Percentiles rank a stretch among this genome's conserved stretches.
phyloP scores from a whole-genome alignment of 768 basidiomycete species.

The Mycena pura region DNA sequence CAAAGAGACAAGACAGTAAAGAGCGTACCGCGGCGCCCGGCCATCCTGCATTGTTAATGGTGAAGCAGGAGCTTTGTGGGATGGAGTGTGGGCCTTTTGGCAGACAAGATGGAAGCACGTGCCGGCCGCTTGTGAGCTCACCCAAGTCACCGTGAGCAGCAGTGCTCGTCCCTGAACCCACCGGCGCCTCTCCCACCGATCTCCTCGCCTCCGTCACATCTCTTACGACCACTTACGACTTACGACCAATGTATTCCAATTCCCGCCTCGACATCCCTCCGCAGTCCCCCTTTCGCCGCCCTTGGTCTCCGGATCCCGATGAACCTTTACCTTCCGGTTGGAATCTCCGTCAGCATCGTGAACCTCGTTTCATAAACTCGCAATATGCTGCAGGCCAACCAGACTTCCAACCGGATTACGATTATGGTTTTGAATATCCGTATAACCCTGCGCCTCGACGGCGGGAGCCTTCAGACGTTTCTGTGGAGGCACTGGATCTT shows the following conservation, averaged over 20 bases:
- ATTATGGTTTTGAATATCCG: slow-evolving; percentile 16
- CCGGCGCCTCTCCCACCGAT: neutral
- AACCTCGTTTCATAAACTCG: slow-evolving; percentile 26
- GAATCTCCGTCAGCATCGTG: slow-evolving; percentile 24
- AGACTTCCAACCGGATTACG: slow-evolving; percentile 28
- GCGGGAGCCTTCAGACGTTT: slow-evolving; percentile 65
- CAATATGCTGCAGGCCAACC: slow-evolving; percentile 28
- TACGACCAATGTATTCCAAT: slow-evolving; percentile 47
- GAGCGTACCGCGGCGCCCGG: slow-evolving; percentile 70
- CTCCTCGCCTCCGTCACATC: slow-evolving; percentile 4
- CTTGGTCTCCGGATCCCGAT: slow-evolving; percentile 70
- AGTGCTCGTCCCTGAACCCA: slow-evolving; percentile 4
- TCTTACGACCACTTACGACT: slow-evolving; percentile 25
- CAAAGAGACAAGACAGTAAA: neutral
- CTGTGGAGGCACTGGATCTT: slow-evolving; percentile 74
- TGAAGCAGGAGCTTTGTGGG: slow-evolving; percentile 1
- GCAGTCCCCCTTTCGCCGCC: slow-evolving; percentile 60
- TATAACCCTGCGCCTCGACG: slow-evolving; percentile 34
- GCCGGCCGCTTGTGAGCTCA: neutral
- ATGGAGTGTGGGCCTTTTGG: neutral
- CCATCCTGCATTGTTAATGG: slow-evolving; percentile 73
- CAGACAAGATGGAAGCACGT: neutral
- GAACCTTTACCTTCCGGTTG: slow-evolving; percentile 46
- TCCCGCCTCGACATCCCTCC: slow-evolving; percentile 57
- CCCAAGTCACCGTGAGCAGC: slow-evolving; percentile 1